Percentiles rank a stretch among this genome's conserved stretches.
Evolutionary conservation across 1,284 basidiomycete species (phyloP).

Genomic region (Volvariella volvacea): DNA sequence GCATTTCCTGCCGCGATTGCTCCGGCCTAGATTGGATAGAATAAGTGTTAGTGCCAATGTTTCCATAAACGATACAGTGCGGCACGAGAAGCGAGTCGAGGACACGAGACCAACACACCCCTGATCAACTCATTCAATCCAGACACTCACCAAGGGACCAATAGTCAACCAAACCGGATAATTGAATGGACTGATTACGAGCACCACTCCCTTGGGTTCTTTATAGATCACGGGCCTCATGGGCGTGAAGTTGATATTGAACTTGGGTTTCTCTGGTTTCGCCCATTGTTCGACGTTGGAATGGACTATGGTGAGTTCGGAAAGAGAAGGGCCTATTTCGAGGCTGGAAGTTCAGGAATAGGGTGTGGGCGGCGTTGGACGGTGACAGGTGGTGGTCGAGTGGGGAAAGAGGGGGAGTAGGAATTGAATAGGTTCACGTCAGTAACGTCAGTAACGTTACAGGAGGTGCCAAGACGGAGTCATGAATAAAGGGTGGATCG

Average conservation of each 20-base stretch:
- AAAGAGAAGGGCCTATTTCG: constrained; percentile 46
- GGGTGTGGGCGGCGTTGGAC: too few relatives aligned
- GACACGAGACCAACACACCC: background rate
- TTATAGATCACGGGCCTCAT: constrained; percentile 65
- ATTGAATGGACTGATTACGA: constrained; percentile 67
- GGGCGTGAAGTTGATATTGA: constrained; percentile 44
- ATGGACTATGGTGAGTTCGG: constrained; percentile 61
- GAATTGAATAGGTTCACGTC: too few relatives aligned
- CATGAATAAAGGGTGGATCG: too few relatives aligned
- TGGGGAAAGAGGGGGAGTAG: too few relatives aligned
- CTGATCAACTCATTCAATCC: background rate
- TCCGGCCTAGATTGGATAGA: constrained; percentile 39
- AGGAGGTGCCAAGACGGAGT: too few relatives aligned
- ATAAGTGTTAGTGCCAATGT: constrained; percentile 1
- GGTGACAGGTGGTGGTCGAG: background rate
- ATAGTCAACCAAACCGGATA: constrained; percentile 48
- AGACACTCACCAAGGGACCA: constrained; percentile 42
- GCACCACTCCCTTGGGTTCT: constrained; percentile 69
- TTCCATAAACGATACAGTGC: too few relatives aligned
- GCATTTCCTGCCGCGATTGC: constrained; percentile 82
- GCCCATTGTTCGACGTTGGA: constrained; percentile 72
- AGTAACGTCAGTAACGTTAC: too few relatives aligned
- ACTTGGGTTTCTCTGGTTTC: constrained; percentile 55
- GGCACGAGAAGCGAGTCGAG: too few relatives aligned
- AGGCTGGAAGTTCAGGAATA: constrained; percentile 30